A percentile compares a stretch with the other conserved stretches of the same genome.
Evolutionary conservation across 1,139 yeast genomes (phyloP).

Genomic region (Magnusiomyces tetraspermus): DNA sequence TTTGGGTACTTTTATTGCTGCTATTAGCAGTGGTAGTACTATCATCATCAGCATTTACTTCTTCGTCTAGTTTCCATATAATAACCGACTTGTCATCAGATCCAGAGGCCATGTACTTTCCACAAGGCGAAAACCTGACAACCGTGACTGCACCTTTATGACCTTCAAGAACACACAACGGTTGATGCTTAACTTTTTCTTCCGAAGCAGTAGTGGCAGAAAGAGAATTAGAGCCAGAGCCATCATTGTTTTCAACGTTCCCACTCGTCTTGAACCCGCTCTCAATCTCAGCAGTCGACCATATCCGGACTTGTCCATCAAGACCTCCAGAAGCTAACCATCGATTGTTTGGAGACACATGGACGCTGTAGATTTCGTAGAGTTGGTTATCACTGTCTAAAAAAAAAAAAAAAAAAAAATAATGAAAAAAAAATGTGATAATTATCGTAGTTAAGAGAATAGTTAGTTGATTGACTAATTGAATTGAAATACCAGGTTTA

Average conservation of each 20-base stretch:
- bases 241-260: no score
- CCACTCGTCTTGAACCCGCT: conserved; percentile 35
- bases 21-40: no score
- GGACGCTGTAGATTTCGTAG: conserved; percentile 78
- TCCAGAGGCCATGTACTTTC: conserved; percentile 84
- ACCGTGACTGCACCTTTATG: conserved; percentile 81
- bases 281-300: conserved; percentile 40
- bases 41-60: no score
- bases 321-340: conserved; percentile 91
- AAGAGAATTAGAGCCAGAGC: background rate
- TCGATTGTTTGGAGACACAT: conserved; percentile 71
- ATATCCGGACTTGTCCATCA: conserved; percentile 78
- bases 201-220: conserved; percentile 21
- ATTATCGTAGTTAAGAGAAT: background rate
- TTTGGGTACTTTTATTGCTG: no score
- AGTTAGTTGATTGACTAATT: no score
- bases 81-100: conserved; percentile 87
- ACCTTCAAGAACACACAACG: conserved; percentile 33
- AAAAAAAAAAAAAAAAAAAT: background rate
- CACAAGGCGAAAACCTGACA: conserved; percentile 86
- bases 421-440: background rate
- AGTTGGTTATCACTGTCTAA: conserved; percentile 59
- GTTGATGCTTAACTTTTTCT: no score
- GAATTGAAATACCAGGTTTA: no score
- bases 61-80: conserved; percentile 92